phyloP scores from a whole-genome alignment of 2,329 filamentous ascomycete species.

The Dryadomyces quercivorus region DNA sequence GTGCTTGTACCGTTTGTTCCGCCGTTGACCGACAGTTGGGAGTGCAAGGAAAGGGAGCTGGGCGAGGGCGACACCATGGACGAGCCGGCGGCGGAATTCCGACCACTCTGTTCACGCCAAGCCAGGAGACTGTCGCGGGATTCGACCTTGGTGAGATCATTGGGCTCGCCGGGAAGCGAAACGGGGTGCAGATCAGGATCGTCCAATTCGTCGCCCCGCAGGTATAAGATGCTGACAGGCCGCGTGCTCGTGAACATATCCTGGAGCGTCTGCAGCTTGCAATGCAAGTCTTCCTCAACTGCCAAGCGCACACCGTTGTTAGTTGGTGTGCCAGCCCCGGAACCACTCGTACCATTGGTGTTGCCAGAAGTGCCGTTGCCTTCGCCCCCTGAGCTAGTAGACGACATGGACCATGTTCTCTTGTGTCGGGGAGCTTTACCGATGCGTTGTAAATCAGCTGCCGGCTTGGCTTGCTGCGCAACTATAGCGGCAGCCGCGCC shows the following conservation, averaged over 20 bases:
- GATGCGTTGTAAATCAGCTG: constrained; percentile 40
- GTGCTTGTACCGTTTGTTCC: not conserved
- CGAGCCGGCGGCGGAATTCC: constrained; percentile 46
- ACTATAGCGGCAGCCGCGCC: constrained; percentile 18
- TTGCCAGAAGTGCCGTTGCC: constrained; percentile 7
- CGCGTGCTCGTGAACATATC: constrained; percentile 84
- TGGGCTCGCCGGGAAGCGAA: constrained; percentile 53
- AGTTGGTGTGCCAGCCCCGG: not conserved
- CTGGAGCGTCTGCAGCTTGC: constrained; percentile 65
- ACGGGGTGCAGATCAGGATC: constrained; percentile 73
- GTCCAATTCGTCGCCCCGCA: constrained; percentile 65
- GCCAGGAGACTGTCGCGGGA: constrained; percentile 30
- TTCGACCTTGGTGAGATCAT: constrained; percentile 44
- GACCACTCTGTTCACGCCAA: constrained; percentile 40
- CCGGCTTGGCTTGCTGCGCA: constrained; percentile 15
- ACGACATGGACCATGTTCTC: constrained; percentile 90
- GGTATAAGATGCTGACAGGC: constrained; percentile 64
- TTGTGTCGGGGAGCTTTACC: constrained; percentile 88
- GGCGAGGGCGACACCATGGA: constrained; percentile 54
- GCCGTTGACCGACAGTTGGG: constrained; percentile 42
- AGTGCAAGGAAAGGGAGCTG: constrained; percentile 51
- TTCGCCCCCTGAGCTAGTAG: constrained; percentile 49
- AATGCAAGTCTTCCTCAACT: constrained; percentile 63
- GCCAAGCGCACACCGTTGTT: constrained; percentile 28
- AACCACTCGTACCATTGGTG: not conserved